These are phyloP conservation scores for Colletotrichum chrysophilum DNA, from an alignment of 2,329 filamentous ascomycete genomes.

Conservation along the genomic window DNA sequence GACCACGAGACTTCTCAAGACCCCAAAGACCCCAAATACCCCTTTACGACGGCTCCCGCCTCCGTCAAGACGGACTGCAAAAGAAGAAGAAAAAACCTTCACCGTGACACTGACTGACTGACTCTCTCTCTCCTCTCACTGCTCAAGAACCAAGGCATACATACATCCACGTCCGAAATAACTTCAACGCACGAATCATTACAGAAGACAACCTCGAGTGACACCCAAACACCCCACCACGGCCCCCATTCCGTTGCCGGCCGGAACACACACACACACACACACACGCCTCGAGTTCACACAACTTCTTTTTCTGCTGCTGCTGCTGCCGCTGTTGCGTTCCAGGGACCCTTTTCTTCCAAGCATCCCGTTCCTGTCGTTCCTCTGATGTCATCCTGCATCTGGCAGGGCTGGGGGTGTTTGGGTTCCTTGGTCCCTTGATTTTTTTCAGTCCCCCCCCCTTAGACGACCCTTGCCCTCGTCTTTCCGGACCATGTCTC, in stretches of 20 bases:
- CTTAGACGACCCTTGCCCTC: neutral
- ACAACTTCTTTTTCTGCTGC: neutral
- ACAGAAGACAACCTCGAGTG: neutral
- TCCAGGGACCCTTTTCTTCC: neutral
- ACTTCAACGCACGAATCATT: neutral
- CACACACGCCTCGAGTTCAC: neutral
- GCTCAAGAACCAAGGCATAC: neutral
- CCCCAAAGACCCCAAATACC: neutral
- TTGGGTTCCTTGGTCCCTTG: conserved; percentile 13
- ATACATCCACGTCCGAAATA: neutral
- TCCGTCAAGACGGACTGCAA: neutral
- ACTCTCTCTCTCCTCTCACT: neutral
- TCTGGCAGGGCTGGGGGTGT: conserved; percentile 3
- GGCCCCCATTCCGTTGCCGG: neutral
- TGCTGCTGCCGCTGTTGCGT: neutral
- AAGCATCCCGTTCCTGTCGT: neutral
- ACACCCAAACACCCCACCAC: neutral
- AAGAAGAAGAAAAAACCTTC: neutral
- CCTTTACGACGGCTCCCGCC: neutral
- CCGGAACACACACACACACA: neutral
- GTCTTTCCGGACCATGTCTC: neutral
- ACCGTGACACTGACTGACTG: neutral
- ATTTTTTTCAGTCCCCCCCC: neutral
- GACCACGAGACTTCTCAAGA: neutral
- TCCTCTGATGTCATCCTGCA: conserved; percentile 19